Base-by-base conservation (phyloP, 2,329 filamentous ascomycete species). In the Sporothrix protearum region DNA sequence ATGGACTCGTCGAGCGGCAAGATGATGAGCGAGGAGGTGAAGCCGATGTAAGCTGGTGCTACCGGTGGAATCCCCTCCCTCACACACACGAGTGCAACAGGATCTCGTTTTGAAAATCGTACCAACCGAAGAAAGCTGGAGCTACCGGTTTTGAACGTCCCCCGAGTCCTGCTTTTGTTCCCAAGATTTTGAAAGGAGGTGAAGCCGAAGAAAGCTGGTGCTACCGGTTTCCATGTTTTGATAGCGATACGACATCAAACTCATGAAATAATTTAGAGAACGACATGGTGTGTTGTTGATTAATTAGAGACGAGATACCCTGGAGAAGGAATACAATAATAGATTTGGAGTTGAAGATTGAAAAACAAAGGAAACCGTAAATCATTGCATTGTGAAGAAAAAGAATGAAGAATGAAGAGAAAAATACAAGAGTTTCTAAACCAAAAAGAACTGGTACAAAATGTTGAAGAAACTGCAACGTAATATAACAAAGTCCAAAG, bases 21-120 rank as follows among this genome's bases (percentile, higher is more conserved):
- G 69, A 45, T n/a, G 22, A 69, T 68, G 39, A 14, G 2, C 59
- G 69, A 61, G 28, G 72, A 72, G 61, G 53, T 68, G 39, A 72
- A 71, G 51, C 57, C 39, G 10, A 49, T 72, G 61, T 72, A 67
- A 12, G 22, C 49, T 14, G 49, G 49, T 25, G 49, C 42, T 47
- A 47, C 42, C 42, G 42, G 42, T 47, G 42, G 42, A 47, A 47
- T 47, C 42, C 42, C 42, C 6, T 6, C n/a, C n/a, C n/a, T n/a
- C n/a, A n/a, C n/a, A n/a, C n/a, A n/a, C n/a, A n/a, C n/a, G n/a
- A n/a, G n/a, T n/a, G n/a, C n/a, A n/a, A n/a, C n/a, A n/a, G n/a
- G n/a, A n/a, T n/a, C n/a, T n/a, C 42, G 19, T 16, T 12, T 12
- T 47, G 14, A 47, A 14, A 12, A 47, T 16, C 5, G 14, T 16